Base-by-base conservation (phyloP, 2,329 filamentous ascomycete species). In the Venturia nashicola region DNA sequence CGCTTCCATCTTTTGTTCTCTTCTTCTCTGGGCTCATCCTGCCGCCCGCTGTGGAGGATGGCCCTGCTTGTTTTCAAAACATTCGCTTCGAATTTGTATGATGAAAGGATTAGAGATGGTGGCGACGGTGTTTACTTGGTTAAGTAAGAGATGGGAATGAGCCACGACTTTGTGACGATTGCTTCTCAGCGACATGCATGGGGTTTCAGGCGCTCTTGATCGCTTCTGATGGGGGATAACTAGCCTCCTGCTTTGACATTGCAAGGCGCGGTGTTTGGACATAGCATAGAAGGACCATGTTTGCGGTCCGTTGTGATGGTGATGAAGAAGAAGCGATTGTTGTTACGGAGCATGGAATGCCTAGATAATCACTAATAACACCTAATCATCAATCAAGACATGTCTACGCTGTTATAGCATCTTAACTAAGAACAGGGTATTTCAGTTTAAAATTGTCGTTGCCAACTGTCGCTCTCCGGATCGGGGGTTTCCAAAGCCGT, bases 331-430 rank as follows among this genome's bases (percentile, higher is more conserved):
- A 5, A 54, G 11, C 23, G 23, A 32, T 12, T 34, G 32, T 14
- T 57, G 14, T 12, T 57, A n/a, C n/a, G 14, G 14, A 23, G 51
- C 51, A 57, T 34, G 27, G 51, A n/a, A 39, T 36, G n/a, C 51
- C 27, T 57, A 36, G 51, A 57, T 36, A 57, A 57, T 36, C 51
- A 57, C 27, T 57, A 57, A 57, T 57, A n/a, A 57, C n/a, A n/a
- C 51, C 20, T 57, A 57, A 57, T 57, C 11, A 57, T 9, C 16
- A 27, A 57, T 2, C 16, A 36, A n/a, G 32, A 57, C 32, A 36
- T 57, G 51, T 34, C 3, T 16, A 8, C n/a, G 51, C 16, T 36
- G 32, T 36, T 8, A 36, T 57, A 36, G 51, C 27, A n/a, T 14
- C 32, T 57, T 32, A 36, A 57, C 27, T 57, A 57, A 57, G 0